A percentile compares a stretch with the other conserved stretches of the same genome.
Evolutionary conservation across 768 basidiomycete species (phyloP).

Genomic region (Phylloporus sp.): DNA sequence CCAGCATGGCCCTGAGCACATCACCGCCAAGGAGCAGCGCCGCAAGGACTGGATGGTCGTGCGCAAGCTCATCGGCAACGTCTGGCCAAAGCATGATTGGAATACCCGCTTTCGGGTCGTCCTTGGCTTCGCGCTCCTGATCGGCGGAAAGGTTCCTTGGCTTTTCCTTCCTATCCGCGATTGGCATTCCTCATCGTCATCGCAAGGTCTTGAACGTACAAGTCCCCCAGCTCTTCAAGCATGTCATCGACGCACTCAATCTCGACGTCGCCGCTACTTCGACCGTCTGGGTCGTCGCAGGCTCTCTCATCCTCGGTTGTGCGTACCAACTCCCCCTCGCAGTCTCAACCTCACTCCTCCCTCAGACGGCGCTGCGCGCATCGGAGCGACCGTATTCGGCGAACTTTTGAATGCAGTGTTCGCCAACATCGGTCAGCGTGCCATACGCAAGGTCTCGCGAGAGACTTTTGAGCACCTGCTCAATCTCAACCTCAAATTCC

Average conservation of each 20-base stretch:
- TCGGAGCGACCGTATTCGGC: slow-evolving; percentile 84
- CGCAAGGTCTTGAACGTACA: slow-evolving; percentile 87
- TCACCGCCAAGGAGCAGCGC: slow-evolving; percentile 47
- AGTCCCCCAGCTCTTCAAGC: slow-evolving; percentile 95
- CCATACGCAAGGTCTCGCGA: slow-evolving; percentile 91
- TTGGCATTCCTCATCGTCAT: not conserved
- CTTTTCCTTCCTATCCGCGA: not conserved
- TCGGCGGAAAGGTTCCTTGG: slow-evolving; percentile 73
- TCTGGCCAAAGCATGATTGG: slow-evolving; percentile 90
- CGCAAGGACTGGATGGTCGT: slow-evolving; percentile 84
- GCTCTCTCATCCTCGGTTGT: slow-evolving; percentile 91
- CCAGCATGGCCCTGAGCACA: slow-evolving; percentile 10
- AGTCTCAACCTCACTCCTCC: not conserved
- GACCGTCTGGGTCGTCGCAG: slow-evolving; percentile 88
- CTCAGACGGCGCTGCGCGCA: slow-evolving; percentile 83
- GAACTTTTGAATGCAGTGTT: slow-evolving; percentile 95
- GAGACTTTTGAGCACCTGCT: slow-evolving; percentile 94
- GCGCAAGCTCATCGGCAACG: slow-evolving; percentile 74
- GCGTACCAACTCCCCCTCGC: slow-evolving; percentile 29
- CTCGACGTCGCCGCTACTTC: slow-evolving; percentile 66
- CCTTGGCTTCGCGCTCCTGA: slow-evolving; percentile 71
- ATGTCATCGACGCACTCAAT: slow-evolving; percentile 85
- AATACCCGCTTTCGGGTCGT: slow-evolving; percentile 77
- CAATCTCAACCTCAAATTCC: slow-evolving; percentile 87
- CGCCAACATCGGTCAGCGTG: slow-evolving; percentile 90